A percentile compares a stretch with the other conserved stretches of the same genome.
Conservation (phyloP, 1,284 basidiomycete species). For the Sporisorium scitamineum region DNA sequence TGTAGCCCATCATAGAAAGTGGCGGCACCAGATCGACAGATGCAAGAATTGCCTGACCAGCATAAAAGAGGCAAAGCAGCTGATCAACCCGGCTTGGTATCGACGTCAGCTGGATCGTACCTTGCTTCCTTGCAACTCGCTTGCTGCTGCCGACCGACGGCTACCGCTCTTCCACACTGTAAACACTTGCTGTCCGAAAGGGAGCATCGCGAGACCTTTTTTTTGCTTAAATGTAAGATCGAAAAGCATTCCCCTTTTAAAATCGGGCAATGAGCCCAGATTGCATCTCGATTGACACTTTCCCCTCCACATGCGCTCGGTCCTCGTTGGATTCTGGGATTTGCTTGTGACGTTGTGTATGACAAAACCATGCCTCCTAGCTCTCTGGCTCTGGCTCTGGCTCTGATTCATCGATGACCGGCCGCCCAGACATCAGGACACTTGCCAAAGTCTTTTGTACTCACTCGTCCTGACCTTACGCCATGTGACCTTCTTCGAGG, state of each 20-base stretch:
- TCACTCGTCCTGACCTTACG: not conserved
- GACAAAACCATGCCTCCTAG: not conserved
- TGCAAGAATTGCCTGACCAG: not conserved
- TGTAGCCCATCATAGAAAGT: no score
- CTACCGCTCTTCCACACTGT: not conserved
- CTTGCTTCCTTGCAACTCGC: conserved; percentile 3
- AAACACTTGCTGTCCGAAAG: no score
- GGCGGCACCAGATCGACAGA: not conserved
- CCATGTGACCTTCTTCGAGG: not conserved
- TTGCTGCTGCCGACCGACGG: not conserved
- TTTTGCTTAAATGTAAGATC: no score
- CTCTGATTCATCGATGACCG: not conserved
- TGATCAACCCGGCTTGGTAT: not conserved
- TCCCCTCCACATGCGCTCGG: conserved; percentile 7
- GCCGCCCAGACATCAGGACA: not conserved
- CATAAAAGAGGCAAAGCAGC: not conserved
- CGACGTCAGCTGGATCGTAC: conserved; percentile 17
- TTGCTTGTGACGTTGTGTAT: not conserved
- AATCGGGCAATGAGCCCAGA: not conserved
- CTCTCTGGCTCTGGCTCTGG: not conserved
- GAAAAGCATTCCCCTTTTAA: not conserved
- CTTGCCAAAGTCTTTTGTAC: not conserved
- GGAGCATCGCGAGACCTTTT: no score
- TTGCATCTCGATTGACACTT: not conserved
- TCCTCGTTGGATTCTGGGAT: not conserved